Conservation (phyloP, 345 rosid genomes). For the Eucalyptus victrix region DNA sequence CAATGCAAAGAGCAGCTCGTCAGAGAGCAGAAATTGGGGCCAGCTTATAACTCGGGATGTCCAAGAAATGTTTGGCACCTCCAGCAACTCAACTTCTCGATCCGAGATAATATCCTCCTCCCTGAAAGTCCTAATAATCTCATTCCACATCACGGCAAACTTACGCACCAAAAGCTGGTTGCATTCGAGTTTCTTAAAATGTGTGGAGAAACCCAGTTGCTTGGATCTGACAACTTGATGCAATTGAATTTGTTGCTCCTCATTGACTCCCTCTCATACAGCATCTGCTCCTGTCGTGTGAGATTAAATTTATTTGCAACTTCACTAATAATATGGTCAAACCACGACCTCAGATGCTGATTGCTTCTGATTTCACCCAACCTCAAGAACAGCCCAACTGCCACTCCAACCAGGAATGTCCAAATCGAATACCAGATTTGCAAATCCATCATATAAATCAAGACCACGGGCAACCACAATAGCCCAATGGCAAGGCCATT, state of each 20-base stretch:
- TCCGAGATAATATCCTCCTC: slow-evolving; percentile 92
- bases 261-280: slow-evolving; percentile 50
- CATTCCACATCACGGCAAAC: slow-evolving; percentile 87
- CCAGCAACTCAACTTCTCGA: slow-evolving; percentile 69
- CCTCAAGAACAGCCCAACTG: slow-evolving; percentile 69
- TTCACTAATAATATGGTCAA: slow-evolving; percentile 65
- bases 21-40: slow-evolving; percentile 83
- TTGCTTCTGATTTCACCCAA: slow-evolving; percentile 90
- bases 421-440: slow-evolving; percentile 75
- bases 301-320: slow-evolving; percentile 79
- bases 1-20: slow-evolving; percentile 80
- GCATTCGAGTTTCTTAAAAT: slow-evolving; percentile 68
- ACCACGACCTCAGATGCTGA: slow-evolving; percentile 73
- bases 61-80: slow-evolving; percentile 76
- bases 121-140: slow-evolving; percentile 67
- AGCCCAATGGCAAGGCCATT: slow-evolving; percentile 53
- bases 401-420: slow-evolving; percentile 74
- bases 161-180: slow-evolving; percentile 74
- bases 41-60: slow-evolving; percentile 72
- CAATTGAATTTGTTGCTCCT: not conserved
- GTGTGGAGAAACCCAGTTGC: not conserved
- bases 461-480: slow-evolving; percentile 69
- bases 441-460: slow-evolving; percentile 81
- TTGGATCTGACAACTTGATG: not conserved
- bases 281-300: slow-evolving; percentile 77